phyloP scores from a whole-genome alignment of 805 yeast species.

The Saccharomyces cerevisiae region DNA sequence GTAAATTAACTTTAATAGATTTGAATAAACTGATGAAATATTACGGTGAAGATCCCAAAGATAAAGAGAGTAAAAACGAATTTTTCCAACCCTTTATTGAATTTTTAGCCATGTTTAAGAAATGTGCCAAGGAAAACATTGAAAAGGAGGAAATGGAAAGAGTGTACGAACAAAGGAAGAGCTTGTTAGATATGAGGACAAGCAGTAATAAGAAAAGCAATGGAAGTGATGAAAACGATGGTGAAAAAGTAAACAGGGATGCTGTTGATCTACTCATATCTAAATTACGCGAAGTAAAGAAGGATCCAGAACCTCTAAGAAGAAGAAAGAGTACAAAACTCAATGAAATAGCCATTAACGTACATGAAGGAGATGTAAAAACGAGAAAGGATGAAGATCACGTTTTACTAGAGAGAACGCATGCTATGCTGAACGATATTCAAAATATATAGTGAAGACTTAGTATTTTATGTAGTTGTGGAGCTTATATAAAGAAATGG shows the following conservation, averaged over 20 bases:
- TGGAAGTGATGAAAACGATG: constrained; percentile 2
- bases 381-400: constrained; percentile 1
- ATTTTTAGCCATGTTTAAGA: constrained; percentile 53
- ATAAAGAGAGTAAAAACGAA: constrained; percentile 45
- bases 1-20: constrained; percentile 41
- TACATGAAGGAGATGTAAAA: neutral
- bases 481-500: neutral
- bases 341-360: neutral
- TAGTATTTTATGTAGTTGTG: neutral
- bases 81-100: constrained; percentile 56
- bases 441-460: constrained; percentile 17
- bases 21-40: constrained; percentile 55
- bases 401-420: constrained; percentile 20
- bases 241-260: constrained; percentile 8
- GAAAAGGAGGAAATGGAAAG: constrained; percentile 61
- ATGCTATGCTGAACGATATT: constrained; percentile 22
- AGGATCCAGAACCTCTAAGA: constrained; percentile 11
- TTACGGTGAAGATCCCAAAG: constrained; percentile 60
- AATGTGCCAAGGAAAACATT: constrained; percentile 56
- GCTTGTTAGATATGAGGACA: constrained; percentile 30
- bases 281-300: constrained; percentile 22
- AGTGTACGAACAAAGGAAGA: constrained; percentile 56
- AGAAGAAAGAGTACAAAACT: constrained; percentile 6
- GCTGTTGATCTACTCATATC: constrained; percentile 22
- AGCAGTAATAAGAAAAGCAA: neutral